Conservation (phyloP, 2,329 filamentous ascomycete genomes). For the Meredithiella fracta region DNA sequence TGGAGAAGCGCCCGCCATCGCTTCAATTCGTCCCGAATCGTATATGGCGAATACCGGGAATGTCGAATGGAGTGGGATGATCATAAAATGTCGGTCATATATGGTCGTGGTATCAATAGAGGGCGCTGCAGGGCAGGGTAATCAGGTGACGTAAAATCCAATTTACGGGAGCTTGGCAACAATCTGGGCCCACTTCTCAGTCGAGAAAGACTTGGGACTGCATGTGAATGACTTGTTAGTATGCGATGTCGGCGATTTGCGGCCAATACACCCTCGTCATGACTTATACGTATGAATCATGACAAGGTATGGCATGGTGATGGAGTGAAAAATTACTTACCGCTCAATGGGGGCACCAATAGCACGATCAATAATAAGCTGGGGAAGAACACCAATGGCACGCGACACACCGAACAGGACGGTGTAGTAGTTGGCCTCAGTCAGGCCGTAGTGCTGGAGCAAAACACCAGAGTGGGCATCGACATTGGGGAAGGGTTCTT, state of each 20-base stretch:
- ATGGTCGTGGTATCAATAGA: background rate
- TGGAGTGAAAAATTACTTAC: conserved; percentile 18
- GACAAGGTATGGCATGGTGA: background rate
- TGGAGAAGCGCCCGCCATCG: conserved; percentile 11
- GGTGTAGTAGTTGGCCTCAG: conserved; percentile 99
- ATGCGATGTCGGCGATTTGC: conserved; percentile 1
- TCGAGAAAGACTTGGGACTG: conserved; percentile 90
- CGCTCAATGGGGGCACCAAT: conserved; percentile 94
- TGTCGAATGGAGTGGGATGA: conserved; percentile 8
- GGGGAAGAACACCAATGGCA: conserved; percentile 93
- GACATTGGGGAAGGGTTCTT: conserved; percentile 99
- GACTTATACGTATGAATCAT: background rate
- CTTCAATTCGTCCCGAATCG: conserved; percentile 10
- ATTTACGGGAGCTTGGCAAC: conserved; percentile 67
- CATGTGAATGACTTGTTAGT: conserved; percentile 14
- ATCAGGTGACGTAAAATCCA: background rate
- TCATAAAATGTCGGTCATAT: conserved; percentile 1
- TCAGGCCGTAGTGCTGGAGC: conserved; percentile 98
- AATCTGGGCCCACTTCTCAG: conserved; percentile 89
- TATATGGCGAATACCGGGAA: conserved; percentile 12
- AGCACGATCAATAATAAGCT: conserved; percentile 98
- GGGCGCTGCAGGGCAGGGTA: background rate
- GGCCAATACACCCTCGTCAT: background rate
- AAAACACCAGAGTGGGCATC: conserved; percentile 98
- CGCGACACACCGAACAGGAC: conserved; percentile 98